phyloP scores from a whole-genome alignment of 2,329 filamentous ascomycete species.

The Colletotrichum siamense region DNA sequence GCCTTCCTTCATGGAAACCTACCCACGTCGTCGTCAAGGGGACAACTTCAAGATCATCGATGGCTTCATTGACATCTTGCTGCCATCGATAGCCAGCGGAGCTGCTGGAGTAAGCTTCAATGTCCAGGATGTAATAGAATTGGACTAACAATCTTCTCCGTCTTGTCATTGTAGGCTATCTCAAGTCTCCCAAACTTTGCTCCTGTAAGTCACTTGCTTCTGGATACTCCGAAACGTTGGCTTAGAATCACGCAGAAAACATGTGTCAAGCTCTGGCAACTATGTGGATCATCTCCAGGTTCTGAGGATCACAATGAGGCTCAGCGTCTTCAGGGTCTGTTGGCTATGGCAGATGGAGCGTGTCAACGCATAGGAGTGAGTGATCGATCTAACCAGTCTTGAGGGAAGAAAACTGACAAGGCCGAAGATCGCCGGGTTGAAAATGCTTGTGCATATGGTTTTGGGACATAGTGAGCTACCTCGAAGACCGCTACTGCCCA shows the following conservation, averaged over 20 bases:
- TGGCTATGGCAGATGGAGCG: background rate
- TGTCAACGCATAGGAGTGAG: background rate
- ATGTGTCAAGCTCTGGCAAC: background rate
- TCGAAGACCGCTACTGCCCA: background rate
- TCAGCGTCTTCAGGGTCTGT: background rate
- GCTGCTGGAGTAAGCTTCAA: background rate
- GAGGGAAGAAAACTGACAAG: background rate
- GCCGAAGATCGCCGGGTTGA: background rate
- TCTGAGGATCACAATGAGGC: background rate
- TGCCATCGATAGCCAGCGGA: background rate
- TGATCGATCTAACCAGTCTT: rapidly evolving
- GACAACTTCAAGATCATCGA: background rate
- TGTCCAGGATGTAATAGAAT: rapidly evolving
- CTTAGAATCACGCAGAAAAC: background rate
- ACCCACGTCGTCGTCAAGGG: background rate
- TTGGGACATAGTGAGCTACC: background rate
- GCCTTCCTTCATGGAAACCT: background rate
- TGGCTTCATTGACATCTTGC: background rate
- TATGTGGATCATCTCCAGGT: background rate
- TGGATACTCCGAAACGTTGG: background rate
- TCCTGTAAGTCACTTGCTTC: background rate
- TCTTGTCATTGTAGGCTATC: background rate
- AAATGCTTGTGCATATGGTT: background rate
- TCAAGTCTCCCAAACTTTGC: background rate
- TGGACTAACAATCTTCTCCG: background rate